Evolutionary conservation across 1,284 basidiomycete genomes (phyloP), one percentile per base, ranked within the genome.

Genomic region (Psilocybe mexicana): DNA sequence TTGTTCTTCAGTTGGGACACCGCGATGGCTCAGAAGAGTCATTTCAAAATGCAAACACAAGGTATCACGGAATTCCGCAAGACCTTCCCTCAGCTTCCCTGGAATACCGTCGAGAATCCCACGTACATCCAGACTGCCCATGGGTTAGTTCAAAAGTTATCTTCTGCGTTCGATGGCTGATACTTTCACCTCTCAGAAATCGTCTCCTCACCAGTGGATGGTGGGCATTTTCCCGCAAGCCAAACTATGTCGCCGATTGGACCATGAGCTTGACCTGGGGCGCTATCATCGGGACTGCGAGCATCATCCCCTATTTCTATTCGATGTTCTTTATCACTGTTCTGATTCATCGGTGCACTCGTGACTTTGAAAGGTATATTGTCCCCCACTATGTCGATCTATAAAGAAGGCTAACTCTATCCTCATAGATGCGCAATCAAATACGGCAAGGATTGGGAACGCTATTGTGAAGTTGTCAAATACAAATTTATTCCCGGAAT

Each of bases 31-130:
- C 96, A 99, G 71, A 99, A 99, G 79, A 96, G 93, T 63, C 87
- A 90, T 63, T 98, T 98, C 85, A 96, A 97, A 74, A 96, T 98
- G 90, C 91, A 97, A 73, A 90, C 92, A 43, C 93, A 94, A 69
- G 94, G 94, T 35, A 92, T 93, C 65, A 90, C 86, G 69, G 83
- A 84, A 54, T 91, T 90, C 76, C 90, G 95, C 69, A 88, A 88
- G 68, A 90, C 95, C 0, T 99, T 99, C 87, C 96, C 96, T 55
- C 93, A 96, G 70, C 79, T 98, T 26, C 96, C 96, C 0, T 86
- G 93, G 74, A 85, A 87, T 59, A 88, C 86, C n/a, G 76, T 98
- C 64, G 75, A 93, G 71, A 90, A 98, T 73, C 96, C 97, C 10
- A 89, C 87, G 14, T 98, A 81, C 72, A 91, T 99, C 64, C 90